These are phyloP conservation scores for Edaphochlamys debaryana DNA, from an alignment of 139 green algal genomes.

Conservation along the genomic window DNA sequence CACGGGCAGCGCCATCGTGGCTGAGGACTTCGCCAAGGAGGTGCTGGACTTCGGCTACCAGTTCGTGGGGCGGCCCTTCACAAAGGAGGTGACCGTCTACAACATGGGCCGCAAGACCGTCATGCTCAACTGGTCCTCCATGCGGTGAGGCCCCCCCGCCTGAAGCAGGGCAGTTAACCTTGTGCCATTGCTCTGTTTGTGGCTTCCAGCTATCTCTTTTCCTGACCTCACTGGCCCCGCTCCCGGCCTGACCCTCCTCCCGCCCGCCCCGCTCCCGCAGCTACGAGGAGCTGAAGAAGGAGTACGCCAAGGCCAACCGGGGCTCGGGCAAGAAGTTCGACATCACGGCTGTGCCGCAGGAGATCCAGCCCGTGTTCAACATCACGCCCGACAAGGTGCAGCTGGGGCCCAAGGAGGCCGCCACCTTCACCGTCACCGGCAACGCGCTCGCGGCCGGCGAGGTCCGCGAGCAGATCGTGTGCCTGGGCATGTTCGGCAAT, in stretches of 20 bases:
- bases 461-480: slow-evolving; percentile 65
- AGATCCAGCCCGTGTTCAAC: slow-evolving; percentile 66
- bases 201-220: not conserved
- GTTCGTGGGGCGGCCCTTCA: slow-evolving; percentile 72
- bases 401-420: slow-evolving; percentile 62
- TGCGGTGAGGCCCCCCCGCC: slow-evolving; percentile 2
- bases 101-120: slow-evolving; percentile 73
- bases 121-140: slow-evolving; percentile 70
- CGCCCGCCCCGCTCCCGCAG: not conserved
- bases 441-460: slow-evolving; percentile 42
- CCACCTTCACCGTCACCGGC: slow-evolving; percentile 64
- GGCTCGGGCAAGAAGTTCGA: slow-evolving; percentile 64
- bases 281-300: slow-evolving; percentile 58
- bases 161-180: not conserved
- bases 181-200: not conserved
- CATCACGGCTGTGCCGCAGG: slow-evolving; percentile 45
- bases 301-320: slow-evolving; percentile 46
- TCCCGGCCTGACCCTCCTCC: no score
- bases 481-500: slow-evolving; percentile 40
- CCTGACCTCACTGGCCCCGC: no score
- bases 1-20: slow-evolving; percentile 71
- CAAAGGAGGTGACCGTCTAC: slow-evolving; percentile 54
- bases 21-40: slow-evolving; percentile 57
- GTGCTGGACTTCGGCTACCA: slow-evolving; percentile 77
- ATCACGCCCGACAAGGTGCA: slow-evolving; percentile 62